Percentiles rank a stretch among this genome's conserved stretches.
These are phyloP conservation scores for Verticillium albo-atrum DNA, from an alignment of 2,329 filamentous ascomycete species.

Conservation along the genomic window DNA sequence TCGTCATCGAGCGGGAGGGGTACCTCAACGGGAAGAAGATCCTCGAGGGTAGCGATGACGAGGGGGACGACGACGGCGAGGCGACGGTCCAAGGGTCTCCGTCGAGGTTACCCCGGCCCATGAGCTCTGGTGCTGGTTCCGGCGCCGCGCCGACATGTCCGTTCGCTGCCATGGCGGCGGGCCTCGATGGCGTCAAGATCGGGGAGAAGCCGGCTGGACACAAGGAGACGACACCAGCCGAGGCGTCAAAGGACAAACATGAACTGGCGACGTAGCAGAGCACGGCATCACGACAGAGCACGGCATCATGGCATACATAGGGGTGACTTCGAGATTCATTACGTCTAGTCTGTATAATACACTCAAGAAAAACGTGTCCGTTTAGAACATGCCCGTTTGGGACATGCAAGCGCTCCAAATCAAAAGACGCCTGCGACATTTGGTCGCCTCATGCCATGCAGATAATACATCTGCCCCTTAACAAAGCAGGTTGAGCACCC, in stretches of 20 bases:
- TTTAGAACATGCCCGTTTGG: not conserved
- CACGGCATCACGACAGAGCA: too few relatives aligned
- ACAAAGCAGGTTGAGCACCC: not conserved
- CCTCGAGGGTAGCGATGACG: constrained; percentile 35
- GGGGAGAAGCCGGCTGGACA: constrained; percentile 5
- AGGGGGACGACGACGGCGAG: constrained; percentile 8
- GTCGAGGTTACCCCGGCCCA: constrained; percentile 10
- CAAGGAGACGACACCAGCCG: not conserved
- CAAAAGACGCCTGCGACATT: not conserved
- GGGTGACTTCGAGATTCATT: not conserved
- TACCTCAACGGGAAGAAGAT: constrained; percentile 61
- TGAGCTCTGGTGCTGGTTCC: constrained; percentile 9
- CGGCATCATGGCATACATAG: not conserved
- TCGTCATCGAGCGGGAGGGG: constrained; percentile 56
- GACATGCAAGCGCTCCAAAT: not conserved
- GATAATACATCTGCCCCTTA: not conserved
- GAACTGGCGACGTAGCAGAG: not conserved
- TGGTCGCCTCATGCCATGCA: not conserved
- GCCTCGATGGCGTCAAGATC: not conserved
- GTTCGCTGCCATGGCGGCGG: constrained; percentile 16
- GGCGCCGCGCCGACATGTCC: constrained; percentile 14
- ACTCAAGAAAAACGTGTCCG: not conserved
- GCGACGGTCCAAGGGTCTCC: constrained; percentile 4
- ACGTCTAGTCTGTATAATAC: not conserved
- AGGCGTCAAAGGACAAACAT: not conserved